These are phyloP conservation scores for Peronospora farinosa DNA, from an alignment of 352 stramenopile species.

Conservation along the genomic window DNA sequence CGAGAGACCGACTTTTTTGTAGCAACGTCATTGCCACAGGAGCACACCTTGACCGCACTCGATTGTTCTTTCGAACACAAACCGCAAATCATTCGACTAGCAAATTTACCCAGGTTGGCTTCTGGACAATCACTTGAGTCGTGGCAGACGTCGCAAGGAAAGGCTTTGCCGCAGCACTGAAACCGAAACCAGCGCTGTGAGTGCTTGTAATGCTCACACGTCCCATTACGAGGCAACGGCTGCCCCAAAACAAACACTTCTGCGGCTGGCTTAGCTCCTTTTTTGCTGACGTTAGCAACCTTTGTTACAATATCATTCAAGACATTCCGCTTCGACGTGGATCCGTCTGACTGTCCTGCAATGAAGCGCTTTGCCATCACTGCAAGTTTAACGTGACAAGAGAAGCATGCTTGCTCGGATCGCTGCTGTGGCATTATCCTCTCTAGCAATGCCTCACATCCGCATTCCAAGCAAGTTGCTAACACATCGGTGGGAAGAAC, in stretches of 20 bases:
- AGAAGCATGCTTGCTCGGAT: conserved; percentile 60
- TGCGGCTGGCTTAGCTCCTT: conserved; percentile 27
- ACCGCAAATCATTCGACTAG: conserved; percentile 77
- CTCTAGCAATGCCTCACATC: conserved; percentile 56
- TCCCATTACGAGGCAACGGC: conserved; percentile 60
- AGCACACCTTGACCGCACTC: conserved; percentile 64
- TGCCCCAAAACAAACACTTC: conserved; percentile 64
- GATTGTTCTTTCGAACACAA: conserved; percentile 80
- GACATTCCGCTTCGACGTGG: conserved; percentile 15
- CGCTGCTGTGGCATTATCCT: conserved; percentile 44
- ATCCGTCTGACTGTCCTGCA: conserved; percentile 19
- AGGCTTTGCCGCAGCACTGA: conserved; percentile 78
- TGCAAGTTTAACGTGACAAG: conserved; percentile 74
- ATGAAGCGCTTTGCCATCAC: conserved; percentile 58
- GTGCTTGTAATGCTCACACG: conserved; percentile 75
- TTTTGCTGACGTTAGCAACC: conserved; percentile 32
- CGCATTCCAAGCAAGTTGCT: conserved; percentile 64
- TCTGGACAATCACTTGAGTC: conserved; percentile 60
- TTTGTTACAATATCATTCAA: conserved; percentile 10
- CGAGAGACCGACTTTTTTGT: conserved; percentile 36
- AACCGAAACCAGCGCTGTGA: conserved; percentile 82
- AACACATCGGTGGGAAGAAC: conserved; percentile 65
- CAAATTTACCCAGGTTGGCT: conserved; percentile 69
- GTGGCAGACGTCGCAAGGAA: conserved; percentile 79
- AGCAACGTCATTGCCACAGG: conserved; percentile 66